phyloP scores from a whole-genome alignment of 2,329 filamentous ascomycete species.

The Cladosporium austrohemisphaericum region DNA sequence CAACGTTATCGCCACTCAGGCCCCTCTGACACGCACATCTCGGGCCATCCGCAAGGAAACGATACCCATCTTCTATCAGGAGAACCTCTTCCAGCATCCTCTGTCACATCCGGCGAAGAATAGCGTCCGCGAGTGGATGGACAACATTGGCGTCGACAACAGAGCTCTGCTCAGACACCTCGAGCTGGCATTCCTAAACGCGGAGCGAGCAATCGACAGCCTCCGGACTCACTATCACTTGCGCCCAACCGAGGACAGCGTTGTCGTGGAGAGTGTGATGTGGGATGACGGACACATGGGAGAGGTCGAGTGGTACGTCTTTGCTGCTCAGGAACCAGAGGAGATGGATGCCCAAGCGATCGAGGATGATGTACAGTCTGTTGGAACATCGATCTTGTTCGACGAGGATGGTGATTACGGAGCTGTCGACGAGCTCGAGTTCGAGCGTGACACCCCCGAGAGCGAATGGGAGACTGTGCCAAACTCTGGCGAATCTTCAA shows the following conservation, averaged over 20 bases:
- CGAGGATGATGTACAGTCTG: background rate
- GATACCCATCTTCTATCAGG: conserved; percentile 3
- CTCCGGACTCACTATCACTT: background rate
- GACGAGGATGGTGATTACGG: background rate
- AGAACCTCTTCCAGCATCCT: background rate
- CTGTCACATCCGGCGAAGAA: background rate
- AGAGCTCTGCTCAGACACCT: background rate
- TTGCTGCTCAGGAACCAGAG: background rate
- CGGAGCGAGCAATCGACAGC: background rate
- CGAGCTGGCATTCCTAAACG: conserved; percentile 4
- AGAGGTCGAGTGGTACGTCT: conserved; percentile 2
- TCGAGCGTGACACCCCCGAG: background rate
- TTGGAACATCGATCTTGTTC: background rate
- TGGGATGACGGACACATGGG: conserved; percentile 1
- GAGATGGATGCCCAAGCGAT: background rate
- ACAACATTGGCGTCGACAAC: background rate
- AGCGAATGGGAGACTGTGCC: background rate
- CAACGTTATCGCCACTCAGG: background rate
- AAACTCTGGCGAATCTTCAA: background rate
- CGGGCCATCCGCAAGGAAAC: conserved; percentile 1
- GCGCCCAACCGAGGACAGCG: background rate
- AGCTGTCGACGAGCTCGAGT: background rate
- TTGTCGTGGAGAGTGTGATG: background rate
- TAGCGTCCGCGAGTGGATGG: conserved; percentile 3
- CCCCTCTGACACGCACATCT: conserved; percentile 2